A percentile compares a stretch with the other conserved stretches of the same genome.
Conservation (phyloP, 108 stramenopile genomes). For the Cyclotella atomus region DNA sequence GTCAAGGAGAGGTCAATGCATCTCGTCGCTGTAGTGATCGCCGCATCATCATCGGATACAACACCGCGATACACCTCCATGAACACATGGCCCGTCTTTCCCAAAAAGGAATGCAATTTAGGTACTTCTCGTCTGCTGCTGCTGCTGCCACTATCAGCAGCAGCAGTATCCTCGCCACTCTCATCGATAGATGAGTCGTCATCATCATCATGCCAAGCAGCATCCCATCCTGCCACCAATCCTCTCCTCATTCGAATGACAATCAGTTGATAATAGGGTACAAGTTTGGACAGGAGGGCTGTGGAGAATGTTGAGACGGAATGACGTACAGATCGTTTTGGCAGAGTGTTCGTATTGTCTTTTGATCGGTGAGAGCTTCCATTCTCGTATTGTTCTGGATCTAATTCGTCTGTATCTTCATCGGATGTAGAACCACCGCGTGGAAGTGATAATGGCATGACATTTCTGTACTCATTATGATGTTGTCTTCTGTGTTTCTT, state of each 20-base stretch:
- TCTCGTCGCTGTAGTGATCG: neutral
- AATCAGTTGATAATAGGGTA: neutral
- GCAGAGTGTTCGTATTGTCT: neutral
- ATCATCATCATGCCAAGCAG: neutral
- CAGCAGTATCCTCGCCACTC: too few species aligned
- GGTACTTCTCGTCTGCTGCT: neutral
- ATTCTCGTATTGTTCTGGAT: too few species aligned
- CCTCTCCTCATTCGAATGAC: neutral
- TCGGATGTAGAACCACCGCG: neutral
- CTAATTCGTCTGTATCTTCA: neutral
- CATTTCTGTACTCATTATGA: neutral
- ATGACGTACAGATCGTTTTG: neutral
- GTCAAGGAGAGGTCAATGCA: too few species aligned
- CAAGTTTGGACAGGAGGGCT: neutral
- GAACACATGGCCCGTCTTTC: conserved; percentile 23
- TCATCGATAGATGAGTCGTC: too few species aligned
- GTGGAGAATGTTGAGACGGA: neutral
- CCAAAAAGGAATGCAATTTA: conserved; percentile 15
- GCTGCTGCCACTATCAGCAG: neutral
- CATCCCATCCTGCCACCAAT: conserved; percentile 1
- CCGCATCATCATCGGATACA: neutral
- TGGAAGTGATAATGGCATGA: neutral
- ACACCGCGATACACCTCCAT: conserved; percentile 28
- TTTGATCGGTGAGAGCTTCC: too few species aligned
- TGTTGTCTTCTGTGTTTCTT: neutral